Evolutionary conservation across 805 yeast genomes (phyloP), one percentile per base, ranked within the genome.

Genomic region (Candida tammaniensis): DNA sequence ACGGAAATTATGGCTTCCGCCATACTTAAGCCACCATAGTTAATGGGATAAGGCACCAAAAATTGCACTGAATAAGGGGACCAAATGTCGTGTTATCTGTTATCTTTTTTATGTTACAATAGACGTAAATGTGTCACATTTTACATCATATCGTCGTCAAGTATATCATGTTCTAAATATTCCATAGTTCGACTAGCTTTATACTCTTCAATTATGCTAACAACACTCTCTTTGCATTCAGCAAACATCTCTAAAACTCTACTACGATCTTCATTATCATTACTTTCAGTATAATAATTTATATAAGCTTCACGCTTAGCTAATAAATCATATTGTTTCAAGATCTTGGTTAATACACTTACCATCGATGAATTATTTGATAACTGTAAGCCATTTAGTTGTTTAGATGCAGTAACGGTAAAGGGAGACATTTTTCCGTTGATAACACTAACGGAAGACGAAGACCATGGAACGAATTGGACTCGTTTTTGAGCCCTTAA

Each of bases 381-480:
- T 16, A 93, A 64, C 79, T 83, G 86, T 43, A 88, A 67, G 1
- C 98, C 98, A 46, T 80, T 81, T 4, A 86, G 43, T 17, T 37
- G 39, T 14, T 70, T 66, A 13, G 68, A 64, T n/a, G 21, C 24
- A 6, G 72, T 63, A 24, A 60, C 59, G 7, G 47, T 46, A 45
- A 68, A 83, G 4, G 88, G 82, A 7, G 95, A 83, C 43, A 78
- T 79, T 38, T 75, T 72, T 0, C 95, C 88, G 30, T 80, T 66
- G 6, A 91, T 88, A 0, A 88, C 66, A 50, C 87, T 93, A 5
- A 88, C 72, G 6, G 88, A 74, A 0, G 88, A 75, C 0, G 93
- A 79, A 0, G 87, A 76, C 88, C 95, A 85, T 0, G 95, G 93
- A 3, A 86, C 86, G 61, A 87, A 93, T 17, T 74, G 69, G 1